Percentiles rank a stretch among this genome's conserved stretches.
These are phyloP conservation scores for Candolleomyces efflorescens DNA, from an alignment of 768 basidiomycete species.

Conservation along the genomic window DNA sequence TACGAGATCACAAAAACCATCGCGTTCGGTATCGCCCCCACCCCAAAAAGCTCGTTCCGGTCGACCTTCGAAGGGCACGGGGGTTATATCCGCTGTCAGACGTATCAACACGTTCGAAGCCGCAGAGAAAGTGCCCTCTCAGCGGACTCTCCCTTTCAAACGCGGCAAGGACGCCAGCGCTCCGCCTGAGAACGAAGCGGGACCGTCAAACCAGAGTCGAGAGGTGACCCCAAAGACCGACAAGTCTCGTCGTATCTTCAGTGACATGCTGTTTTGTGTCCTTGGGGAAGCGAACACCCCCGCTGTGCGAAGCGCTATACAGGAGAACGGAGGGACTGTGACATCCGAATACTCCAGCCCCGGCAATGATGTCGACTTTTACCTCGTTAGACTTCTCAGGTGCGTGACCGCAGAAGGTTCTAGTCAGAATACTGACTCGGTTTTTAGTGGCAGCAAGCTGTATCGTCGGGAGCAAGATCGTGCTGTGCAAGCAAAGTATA, in stretches of 20 bases:
- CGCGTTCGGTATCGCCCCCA: constrained; percentile 5
- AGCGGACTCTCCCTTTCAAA: constrained; percentile 38
- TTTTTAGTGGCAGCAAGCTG: constrained; percentile 62
- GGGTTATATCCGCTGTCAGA: constrained; percentile 56
- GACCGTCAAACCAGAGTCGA: constrained; percentile 5
- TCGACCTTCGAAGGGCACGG: constrained; percentile 4
- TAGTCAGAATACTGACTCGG: constrained; percentile 4
- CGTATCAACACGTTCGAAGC: constrained; percentile 65
- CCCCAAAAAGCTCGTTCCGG: constrained; percentile 1
- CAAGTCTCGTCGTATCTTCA: constrained; percentile 38
- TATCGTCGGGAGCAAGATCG: constrained; percentile 53
- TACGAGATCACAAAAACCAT: constrained; percentile 32
- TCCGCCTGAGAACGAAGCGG: constrained; percentile 21
- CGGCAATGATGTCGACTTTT: constrained; percentile 45
- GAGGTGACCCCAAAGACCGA: constrained; percentile 3
- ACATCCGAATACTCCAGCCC: constrained; percentile 36
- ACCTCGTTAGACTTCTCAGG: constrained; percentile 75
- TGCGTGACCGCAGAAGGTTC: constrained; percentile 22
- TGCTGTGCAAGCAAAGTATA: constrained; percentile 47
- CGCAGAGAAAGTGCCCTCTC: constrained; percentile 16
- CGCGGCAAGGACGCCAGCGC: constrained; percentile 20
- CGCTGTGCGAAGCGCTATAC: constrained; percentile 56
- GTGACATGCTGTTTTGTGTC: constrained; percentile 51
- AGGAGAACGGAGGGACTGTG: constrained; percentile 53
- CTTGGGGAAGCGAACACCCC: constrained; percentile 63